Percentiles rank a stretch among this genome's conserved stretches.
These are phyloP conservation scores for Colletotrichum kahawae DNA, from an alignment of 2,329 filamentous ascomycete genomes.

Conservation along the genomic window DNA sequence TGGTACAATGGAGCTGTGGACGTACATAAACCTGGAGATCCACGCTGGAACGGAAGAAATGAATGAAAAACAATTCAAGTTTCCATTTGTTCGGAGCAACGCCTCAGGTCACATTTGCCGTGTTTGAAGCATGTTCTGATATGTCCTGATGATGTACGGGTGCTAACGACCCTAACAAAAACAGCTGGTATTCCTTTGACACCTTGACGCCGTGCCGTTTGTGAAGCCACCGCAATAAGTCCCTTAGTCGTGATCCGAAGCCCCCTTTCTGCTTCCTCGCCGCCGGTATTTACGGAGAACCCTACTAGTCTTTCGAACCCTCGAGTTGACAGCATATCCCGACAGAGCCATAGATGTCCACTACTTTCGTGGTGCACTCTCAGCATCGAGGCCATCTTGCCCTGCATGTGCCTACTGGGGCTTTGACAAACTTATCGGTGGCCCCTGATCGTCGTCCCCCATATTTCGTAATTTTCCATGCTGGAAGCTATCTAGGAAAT, in stretches of 20 bases:
- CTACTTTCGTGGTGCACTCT: not conserved
- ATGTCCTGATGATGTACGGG: not conserved
- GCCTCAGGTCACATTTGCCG: not conserved
- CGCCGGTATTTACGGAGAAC: not conserved
- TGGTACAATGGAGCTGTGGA: slow-evolving; percentile 14
- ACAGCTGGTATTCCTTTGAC: not conserved
- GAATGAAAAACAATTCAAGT: not conserved
- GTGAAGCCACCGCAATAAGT: not conserved
- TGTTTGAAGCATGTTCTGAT: not conserved
- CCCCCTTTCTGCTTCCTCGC: not conserved
- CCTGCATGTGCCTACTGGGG: not conserved
- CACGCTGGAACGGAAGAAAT: not conserved
- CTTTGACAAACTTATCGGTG: not conserved
- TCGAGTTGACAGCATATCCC: not conserved
- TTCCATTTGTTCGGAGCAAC: not conserved
- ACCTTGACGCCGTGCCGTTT: not conserved
- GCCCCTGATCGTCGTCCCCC: not conserved
- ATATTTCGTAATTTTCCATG: not conserved
- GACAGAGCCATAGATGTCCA: not conserved
- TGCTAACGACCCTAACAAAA: not conserved
- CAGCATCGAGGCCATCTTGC: not conserved
- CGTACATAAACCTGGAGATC: slow-evolving; percentile 45
- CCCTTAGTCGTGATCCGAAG: not conserved
- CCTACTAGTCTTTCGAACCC: not conserved
- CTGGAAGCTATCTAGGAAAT: not conserved